phyloP scores from a whole-genome alignment of 106 monocot species.

The Hemerocallis citrina region DNA sequence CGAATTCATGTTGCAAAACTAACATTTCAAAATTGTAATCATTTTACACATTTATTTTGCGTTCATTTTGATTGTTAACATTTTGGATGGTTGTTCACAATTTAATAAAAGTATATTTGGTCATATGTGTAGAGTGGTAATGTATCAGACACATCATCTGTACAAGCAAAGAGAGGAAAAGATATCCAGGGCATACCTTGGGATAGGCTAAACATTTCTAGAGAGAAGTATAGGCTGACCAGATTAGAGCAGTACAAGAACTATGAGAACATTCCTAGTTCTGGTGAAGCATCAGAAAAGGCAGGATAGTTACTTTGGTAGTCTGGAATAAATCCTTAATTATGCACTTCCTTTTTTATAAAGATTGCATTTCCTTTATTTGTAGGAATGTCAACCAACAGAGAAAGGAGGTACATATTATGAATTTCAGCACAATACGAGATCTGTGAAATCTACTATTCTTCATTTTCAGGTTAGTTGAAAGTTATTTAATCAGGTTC shows the following conservation, averaged over 20 bases:
- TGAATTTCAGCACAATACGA: conserved; percentile 68
- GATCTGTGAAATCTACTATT: conserved; percentile 90
- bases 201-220: conserved; percentile 51
- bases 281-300: conserved; percentile 48
- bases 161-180: conserved; percentile 50
- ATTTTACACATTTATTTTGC: too few relatives aligned
- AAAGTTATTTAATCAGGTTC: neutral
- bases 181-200: conserved; percentile 77
- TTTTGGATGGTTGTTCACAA: too few relatives aligned
- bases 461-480: conserved; percentile 85
- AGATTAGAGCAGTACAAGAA: conserved; percentile 66
- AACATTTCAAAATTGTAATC: too few relatives aligned
- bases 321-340: neutral
- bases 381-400: conserved; percentile 56
- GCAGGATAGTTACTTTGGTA: conserved; percentile 9
- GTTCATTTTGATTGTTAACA: too few relatives aligned
- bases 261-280: conserved; percentile 56
- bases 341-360: neutral
- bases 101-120: neutral
- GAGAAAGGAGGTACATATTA: conserved; percentile 48
- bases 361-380: conserved; percentile 6
- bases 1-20: too few relatives aligned
- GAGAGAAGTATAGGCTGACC: conserved; percentile 52
- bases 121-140: conserved; percentile 26
- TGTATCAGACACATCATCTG: conserved; percentile 41